Evolutionary conservation across 73 alveolate genomes (phyloP).

Genomic region (Tetrahymena malaccensis): DNA sequence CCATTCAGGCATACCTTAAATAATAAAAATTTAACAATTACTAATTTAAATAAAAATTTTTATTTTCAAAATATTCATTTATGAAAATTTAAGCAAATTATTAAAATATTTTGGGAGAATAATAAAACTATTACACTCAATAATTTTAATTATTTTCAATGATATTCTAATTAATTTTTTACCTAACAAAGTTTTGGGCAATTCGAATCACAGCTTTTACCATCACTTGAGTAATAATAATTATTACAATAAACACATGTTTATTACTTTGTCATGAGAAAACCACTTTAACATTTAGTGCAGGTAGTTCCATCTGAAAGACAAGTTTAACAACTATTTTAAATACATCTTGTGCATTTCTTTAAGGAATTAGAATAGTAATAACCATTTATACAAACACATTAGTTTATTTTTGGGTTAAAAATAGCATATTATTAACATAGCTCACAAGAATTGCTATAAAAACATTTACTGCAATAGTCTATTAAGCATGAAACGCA

Average conservation of each 20-base stretch:
- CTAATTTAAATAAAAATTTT: too few species aligned
- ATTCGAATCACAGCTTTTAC: background rate
- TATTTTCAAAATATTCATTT: too few species aligned
- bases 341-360: background rate
- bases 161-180: too few species aligned
- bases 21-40: background rate
- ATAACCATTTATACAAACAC: background rate
- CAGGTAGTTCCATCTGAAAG: background rate
- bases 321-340: background rate
- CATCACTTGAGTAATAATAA: background rate
- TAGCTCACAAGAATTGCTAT: background rate
- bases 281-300: background rate
- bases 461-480: background rate
- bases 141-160: too few species aligned
- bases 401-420: background rate
- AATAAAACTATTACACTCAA: too few species aligned
- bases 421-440: background rate
- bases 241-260: background rate
- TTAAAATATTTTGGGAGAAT: too few species aligned
- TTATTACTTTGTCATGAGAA: background rate
- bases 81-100: too few species aligned
- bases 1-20: background rate
- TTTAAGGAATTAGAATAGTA: background rate
- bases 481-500: background rate
- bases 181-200: background rate